Evolutionary conservation across 257 asterid species (phyloP), one percentile per base, ranked within the genome.

Genomic region (Ajuga chamaepitys): DNA sequence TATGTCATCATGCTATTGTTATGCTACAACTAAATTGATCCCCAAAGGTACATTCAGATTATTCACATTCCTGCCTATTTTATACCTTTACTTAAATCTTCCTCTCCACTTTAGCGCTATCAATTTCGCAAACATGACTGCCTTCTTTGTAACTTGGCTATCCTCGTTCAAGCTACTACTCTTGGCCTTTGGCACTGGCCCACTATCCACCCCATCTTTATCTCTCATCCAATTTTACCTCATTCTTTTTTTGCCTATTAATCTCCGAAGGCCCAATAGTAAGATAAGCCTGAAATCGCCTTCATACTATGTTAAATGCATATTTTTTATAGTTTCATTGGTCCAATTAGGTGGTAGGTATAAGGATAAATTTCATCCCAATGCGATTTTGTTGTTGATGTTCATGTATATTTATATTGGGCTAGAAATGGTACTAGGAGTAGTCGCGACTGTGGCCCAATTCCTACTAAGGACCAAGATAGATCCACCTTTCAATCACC

Each of bases 151-250:
- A 2, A 70, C 83, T 14, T 81, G 85, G 85, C 68, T 74, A 58
- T 41, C 83, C 62, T 61, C 77, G 38, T 81, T 74, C 67, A 81
- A 83, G 78, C 71, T 83, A 25, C 65, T 83, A 14, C 85, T 71
- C 46, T 73, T 83, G 55, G 87, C 64, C 7, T 81, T 64, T 17
- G 81, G 73, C 9, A 10, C 2, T 4, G 89, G 87, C 67, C 87
- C 89, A 17, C 65, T 83, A 7, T 71, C 85, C 34, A 35, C 26
- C 46, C 75, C 81, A 62, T 74, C 83, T 2, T 80, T 83, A 16
- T 22, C 85, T 7, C 42, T 76, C 44, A 0, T 12, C 24, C 82
- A 63, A 7, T 83, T 83, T 55, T 11, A 72, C 22, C 0, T 58
- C 3, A 35, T 81, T 24, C 50, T 71, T 34, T 77, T 65, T 25